These are phyloP conservation scores for Isoetes engelmannii DNA, from an alignment of 83 land plant genomes.

Conservation along the genomic window DNA sequence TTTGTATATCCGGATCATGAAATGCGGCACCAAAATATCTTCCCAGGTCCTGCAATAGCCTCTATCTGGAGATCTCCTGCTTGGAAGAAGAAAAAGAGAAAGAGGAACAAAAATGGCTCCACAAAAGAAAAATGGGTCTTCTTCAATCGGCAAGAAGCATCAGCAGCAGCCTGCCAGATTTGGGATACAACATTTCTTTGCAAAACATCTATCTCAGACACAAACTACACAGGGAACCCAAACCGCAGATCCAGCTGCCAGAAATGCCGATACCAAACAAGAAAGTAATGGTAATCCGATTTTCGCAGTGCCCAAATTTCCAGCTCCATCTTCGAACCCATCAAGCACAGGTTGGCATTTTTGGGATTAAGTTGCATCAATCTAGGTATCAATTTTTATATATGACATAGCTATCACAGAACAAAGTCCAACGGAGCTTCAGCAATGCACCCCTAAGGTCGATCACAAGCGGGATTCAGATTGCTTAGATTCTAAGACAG, in stretches of 20 bases:
- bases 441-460: background rate
- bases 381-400: background rate
- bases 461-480: too few species aligned
- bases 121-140: too few species aligned
- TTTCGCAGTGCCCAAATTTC: background rate
- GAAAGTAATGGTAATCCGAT: background rate
- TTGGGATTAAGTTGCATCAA: background rate
- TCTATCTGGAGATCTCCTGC: too few species aligned
- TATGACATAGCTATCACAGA: background rate
- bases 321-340: background rate
- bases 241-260: background rate
- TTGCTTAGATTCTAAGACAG: too few species aligned
- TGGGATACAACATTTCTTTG: conserved; percentile 5
- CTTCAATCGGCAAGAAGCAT: too few species aligned
- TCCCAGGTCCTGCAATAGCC: too few species aligned
- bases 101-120: too few species aligned
- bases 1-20: too few species aligned
- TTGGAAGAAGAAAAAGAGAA: too few species aligned
- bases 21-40: too few species aligned
- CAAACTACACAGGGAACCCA: background rate
- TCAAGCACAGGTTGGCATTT: background rate
- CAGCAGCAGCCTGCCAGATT: background rate
- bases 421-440: background rate
- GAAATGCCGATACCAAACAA: background rate
- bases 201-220: background rate